Percentiles rank a stretch among this genome's conserved stretches.
Conservation (phyloP, 176 grass and related monocot species). For the Avena insularis region DNA sequence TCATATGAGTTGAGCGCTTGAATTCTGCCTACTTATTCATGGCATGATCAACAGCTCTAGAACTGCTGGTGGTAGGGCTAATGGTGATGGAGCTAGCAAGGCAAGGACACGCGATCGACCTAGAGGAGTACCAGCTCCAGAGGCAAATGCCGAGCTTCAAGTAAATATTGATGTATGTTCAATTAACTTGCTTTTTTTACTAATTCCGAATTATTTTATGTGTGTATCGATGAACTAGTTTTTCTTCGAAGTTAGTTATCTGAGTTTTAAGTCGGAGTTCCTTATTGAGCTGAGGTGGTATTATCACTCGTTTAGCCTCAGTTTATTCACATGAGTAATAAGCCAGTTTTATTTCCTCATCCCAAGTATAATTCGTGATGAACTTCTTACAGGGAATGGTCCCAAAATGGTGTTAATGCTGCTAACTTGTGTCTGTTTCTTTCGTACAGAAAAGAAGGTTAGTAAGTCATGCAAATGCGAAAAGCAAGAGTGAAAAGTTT, state of each 20-base stretch:
- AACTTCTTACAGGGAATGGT: conserved; percentile 1
- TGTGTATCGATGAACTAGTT: conserved; percentile 37
- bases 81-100: conserved; percentile 77
- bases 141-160: conserved; percentile 95
- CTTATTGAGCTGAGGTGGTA: neutral
- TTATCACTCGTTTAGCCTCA: conserved; percentile 29
- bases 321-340: conserved; percentile 10
- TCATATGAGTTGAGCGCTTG: conserved; percentile 29
- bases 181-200: conserved; percentile 36
- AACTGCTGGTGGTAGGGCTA: conserved; percentile 65
- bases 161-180: conserved; percentile 80
- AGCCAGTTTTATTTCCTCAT: neutral
- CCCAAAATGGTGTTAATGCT: conserved; percentile 18
- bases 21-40: conserved; percentile 38
- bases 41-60: conserved; percentile 59
- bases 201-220: conserved; percentile 22
- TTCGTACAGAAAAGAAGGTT: conserved; percentile 69
- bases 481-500: conserved; percentile 93
- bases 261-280: neutral
- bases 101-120: conserved; percentile 70
- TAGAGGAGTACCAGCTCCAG: conserved; percentile 73
- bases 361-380: neutral
- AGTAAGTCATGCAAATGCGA: conserved; percentile 65
- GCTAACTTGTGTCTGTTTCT: conserved; percentile 24
- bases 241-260: conserved; percentile 17